These are phyloP conservation scores for Scheffersomyces illinoinensis DNA, from an alignment of 1,139 yeast species.

Conservation along the genomic window DNA sequence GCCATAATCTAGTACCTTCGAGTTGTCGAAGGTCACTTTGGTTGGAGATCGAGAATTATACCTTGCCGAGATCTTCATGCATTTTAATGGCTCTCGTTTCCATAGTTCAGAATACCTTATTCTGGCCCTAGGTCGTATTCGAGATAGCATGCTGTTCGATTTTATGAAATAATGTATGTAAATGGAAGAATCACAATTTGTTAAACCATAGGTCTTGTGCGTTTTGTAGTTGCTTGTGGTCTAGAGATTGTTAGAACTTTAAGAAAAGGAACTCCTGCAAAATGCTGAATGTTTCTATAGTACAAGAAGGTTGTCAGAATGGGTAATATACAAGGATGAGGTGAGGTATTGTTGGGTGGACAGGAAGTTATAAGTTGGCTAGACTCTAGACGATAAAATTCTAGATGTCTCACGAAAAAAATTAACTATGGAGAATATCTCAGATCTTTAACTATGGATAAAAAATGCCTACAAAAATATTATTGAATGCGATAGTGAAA, in stretches of 20 bases:
- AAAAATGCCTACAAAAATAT: not conserved
- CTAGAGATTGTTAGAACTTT: not conserved
- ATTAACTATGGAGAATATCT: not conserved
- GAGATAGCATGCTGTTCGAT: not conserved
- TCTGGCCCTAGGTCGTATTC: slow-evolving; percentile 9
- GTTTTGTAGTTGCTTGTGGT: not conserved
- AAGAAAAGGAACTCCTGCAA: not conserved
- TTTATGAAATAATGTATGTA: not conserved
- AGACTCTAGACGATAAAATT: not conserved
- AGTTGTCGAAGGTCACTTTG: not conserved
- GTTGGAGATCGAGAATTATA: not conserved
- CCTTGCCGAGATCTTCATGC: not conserved
- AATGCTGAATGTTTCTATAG: not conserved
- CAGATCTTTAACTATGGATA: not conserved
- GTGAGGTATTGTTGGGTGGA: not conserved
- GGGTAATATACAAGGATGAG: not conserved
- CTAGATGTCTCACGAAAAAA: not conserved
- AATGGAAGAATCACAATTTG: not conserved
- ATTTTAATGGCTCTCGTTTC: not conserved
- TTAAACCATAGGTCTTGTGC: not conserved
- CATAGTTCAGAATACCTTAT: slow-evolving; percentile 4
- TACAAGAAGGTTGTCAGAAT: not conserved
- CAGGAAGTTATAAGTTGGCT: not conserved
- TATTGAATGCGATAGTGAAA: not conserved
- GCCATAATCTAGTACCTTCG: not conserved